phyloP scores from a whole-genome alignment of 2,329 filamentous ascomycete genomes.

The Cladophialophora bantiana region DNA sequence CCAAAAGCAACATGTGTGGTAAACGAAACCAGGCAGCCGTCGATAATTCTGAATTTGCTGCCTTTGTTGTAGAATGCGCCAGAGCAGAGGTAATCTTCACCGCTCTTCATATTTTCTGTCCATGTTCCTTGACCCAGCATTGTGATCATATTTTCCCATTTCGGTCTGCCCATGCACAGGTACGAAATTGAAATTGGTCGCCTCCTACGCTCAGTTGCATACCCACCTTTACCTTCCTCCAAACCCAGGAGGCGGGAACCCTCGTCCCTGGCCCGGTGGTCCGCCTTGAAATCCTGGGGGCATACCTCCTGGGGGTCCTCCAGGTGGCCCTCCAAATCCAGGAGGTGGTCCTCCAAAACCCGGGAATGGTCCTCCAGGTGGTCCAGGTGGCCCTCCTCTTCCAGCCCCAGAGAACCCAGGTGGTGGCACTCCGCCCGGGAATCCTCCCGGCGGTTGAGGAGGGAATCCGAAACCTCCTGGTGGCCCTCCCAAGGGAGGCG shows the following conservation, averaged over 20 bases:
- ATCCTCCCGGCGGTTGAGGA: slow-evolving; percentile 58
- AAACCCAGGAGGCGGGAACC: slow-evolving; percentile 61
- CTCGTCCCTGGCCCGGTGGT: slow-evolving; percentile 64
- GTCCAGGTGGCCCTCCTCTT: slow-evolving; percentile 28
- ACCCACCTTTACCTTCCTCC: slow-evolving; percentile 43
- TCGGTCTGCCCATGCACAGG: neutral
- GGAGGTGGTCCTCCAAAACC: slow-evolving; percentile 50
- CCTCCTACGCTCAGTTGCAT: neutral
- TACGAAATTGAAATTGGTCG: too few relatives aligned
- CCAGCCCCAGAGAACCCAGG: slow-evolving; percentile 29
- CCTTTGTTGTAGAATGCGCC: neutral
- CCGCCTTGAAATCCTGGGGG: slow-evolving; percentile 75
- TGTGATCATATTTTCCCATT: neutral
- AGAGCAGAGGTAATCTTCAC: neutral
- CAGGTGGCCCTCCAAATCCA: slow-evolving; percentile 54
- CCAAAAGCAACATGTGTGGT: neutral
- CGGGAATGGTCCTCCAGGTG: slow-evolving; percentile 15
- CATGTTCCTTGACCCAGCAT: neutral
- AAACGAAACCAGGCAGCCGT: neutral
- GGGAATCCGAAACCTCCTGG: slow-evolving; percentile 60
- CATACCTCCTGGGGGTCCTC: slow-evolving; percentile 32
- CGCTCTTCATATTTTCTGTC: neutral
- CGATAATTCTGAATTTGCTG: neutral
- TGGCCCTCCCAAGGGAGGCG: slow-evolving; percentile 66
- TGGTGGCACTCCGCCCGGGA: slow-evolving; percentile 34